Conservation (phyloP, 2,329 filamentous ascomycete genomes). For the Sporothrix luriei region DNA sequence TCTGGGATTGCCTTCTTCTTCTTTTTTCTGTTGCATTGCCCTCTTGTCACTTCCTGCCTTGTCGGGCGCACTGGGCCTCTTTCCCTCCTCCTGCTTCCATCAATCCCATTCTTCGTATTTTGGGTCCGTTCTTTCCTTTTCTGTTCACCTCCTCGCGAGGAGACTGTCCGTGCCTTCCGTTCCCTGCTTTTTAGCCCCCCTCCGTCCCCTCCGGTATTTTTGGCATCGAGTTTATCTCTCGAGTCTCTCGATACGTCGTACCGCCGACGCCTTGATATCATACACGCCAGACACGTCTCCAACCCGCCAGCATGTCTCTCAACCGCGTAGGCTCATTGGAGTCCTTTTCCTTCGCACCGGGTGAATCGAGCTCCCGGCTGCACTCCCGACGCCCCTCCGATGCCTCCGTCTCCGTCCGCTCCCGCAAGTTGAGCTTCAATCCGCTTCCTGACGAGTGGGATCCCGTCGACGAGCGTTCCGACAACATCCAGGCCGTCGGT, state of each 20-base stretch:
- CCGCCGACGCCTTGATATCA: neutral
- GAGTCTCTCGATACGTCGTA: neutral
- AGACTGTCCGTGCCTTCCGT: neutral
- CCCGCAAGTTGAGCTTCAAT: constrained; percentile 57
- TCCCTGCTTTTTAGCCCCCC: neutral
- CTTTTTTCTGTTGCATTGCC: no score
- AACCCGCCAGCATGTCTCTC: constrained; percentile 50
- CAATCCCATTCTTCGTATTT: no score
- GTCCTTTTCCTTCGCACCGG: constrained; percentile 51
- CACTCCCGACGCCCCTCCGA: constrained; percentile 50
- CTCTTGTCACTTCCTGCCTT: no score
- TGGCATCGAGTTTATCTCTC: neutral
- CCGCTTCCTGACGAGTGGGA: constrained; percentile 58
- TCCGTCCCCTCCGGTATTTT: neutral
- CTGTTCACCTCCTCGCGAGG: neutral
- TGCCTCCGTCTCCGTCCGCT: constrained; percentile 49
- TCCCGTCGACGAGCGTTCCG: constrained; percentile 46
- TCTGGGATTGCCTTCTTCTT: neutral
- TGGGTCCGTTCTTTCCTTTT: neutral
- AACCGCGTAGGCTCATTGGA: constrained; percentile 58
- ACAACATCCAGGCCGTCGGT: constrained; percentile 52
- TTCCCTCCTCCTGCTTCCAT: no score
- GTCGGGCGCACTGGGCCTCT: no score
- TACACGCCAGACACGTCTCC: neutral
- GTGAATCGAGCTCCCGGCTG: constrained; percentile 39